These are phyloP conservation scores for Termitomyces sp. DNA, from an alignment of 768 basidiomycete genomes.

Conservation along the genomic window DNA sequence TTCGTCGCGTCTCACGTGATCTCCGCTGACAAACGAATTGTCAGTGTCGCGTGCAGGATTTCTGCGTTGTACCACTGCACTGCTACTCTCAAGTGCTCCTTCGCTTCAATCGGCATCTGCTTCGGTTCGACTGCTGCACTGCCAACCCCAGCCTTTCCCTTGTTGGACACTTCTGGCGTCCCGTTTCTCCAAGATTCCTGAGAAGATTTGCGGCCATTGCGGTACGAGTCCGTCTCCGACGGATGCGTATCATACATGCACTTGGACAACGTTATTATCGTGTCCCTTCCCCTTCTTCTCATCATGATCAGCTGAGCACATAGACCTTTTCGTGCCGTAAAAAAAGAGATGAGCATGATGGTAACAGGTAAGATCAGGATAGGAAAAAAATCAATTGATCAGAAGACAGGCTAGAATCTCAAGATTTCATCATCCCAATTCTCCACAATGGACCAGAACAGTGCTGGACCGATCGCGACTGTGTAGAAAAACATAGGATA, in stretches of 20 bases:
- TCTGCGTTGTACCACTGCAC: too few species aligned
- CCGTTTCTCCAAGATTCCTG: not conserved
- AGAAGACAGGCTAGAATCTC: too few species aligned
- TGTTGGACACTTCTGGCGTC: not conserved
- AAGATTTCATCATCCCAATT: not conserved
- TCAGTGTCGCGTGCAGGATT: too few species aligned
- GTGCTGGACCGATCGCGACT: not conserved
- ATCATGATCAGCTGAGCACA: not conserved
- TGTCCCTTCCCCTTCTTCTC: not conserved
- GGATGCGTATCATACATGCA: too few species aligned
- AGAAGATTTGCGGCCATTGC: not conserved
- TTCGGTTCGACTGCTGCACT: too few species aligned
- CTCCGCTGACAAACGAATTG: too few species aligned
- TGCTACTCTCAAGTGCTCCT: too few species aligned
- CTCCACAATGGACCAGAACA: too few species aligned
- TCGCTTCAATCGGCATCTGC: too few species aligned
- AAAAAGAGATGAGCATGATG: not conserved
- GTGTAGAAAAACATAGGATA: not conserved
- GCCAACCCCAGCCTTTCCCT: too few species aligned
- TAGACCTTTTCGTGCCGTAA: not conserved
- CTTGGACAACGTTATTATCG: not conserved
- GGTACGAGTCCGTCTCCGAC: not conserved
- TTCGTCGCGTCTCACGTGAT: conserved; percentile 2
- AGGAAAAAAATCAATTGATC: too few species aligned
- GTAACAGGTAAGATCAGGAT: not conserved